A percentile compares a stretch with the other conserved stretches of the same genome.
Conservation (phyloP, 2,329 filamentous ascomycete genomes). For the Cercospora berteroae region DNA sequence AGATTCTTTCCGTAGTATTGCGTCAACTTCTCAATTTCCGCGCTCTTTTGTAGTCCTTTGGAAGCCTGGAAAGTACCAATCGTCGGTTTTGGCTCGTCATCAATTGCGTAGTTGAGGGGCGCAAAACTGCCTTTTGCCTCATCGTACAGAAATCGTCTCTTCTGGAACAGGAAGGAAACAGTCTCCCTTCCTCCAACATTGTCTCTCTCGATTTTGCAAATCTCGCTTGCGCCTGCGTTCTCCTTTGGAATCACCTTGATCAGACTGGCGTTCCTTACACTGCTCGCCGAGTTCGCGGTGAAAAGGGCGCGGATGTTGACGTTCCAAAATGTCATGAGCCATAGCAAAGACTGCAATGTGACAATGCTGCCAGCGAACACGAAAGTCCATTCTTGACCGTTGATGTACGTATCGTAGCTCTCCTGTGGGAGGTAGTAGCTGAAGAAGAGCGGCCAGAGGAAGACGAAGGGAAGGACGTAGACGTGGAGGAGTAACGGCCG, state of each 20-base stretch:
- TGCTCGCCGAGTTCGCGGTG: slow-evolving; percentile 69
- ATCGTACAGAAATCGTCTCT: slow-evolving; percentile 89
- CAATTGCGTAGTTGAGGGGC: slow-evolving; percentile 79
- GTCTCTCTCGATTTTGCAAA: slow-evolving; percentile 77
- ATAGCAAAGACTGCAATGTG: slow-evolving; percentile 81
- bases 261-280: slow-evolving; percentile 70
- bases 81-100: slow-evolving; percentile 76
- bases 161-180: slow-evolving; percentile 93
- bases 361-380: slow-evolving; percentile 88
- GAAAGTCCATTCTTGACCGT: slow-evolving; percentile 96
- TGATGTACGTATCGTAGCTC: slow-evolving; percentile 86
- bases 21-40: slow-evolving; percentile 76
- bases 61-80: slow-evolving; percentile 77
- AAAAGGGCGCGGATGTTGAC: slow-evolving; percentile 81
- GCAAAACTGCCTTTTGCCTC: slow-evolving; percentile 70
- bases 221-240: slow-evolving; percentile 86
- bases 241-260: slow-evolving; percentile 91
- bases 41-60: slow-evolving; percentile 68
- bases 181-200: slow-evolving; percentile 72
- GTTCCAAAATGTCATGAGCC: slow-evolving; percentile 98
- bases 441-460: slow-evolving; percentile 90
- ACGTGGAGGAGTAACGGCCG: slow-evolving; percentile 76
- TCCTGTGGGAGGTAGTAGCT: slow-evolving; percentile 79
- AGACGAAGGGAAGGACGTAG: slow-evolving; percentile 89
- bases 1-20: slow-evolving; percentile 95